Evolutionary conservation across 176 grass and related monocot species (phyloP).

Genomic region (Stipa capillata): DNA sequence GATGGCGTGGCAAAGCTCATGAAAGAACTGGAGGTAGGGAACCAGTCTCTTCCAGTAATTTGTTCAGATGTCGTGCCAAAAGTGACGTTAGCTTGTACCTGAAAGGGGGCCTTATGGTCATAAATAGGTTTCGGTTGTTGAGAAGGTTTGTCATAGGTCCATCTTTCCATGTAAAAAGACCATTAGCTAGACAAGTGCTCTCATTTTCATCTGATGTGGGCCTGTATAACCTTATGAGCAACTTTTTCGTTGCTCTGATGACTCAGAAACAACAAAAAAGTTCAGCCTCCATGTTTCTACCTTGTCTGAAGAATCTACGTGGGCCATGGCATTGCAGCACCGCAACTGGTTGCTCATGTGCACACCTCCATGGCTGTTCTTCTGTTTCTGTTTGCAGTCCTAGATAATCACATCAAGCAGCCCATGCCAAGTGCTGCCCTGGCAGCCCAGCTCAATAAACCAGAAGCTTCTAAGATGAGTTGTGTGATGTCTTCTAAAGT

Average conservation of each 20-base stretch:
- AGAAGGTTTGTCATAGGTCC: slow-evolving; percentile 8
- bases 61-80: slow-evolving; percentile 31
- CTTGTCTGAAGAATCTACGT: neutral
- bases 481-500: neutral
- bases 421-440: neutral
- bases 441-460: neutral
- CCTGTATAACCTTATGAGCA: slow-evolving; percentile 18
- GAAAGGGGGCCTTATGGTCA: slow-evolving; percentile 6
- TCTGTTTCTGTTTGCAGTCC: neutral
- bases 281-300: neutral
- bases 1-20: neutral
- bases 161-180: slow-evolving; percentile 23
- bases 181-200: slow-evolving; percentile 12
- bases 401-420: neutral
- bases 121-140: slow-evolving; percentile 19
- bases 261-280: neutral
- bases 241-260: neutral
- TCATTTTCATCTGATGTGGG: neutral
- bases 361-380: neutral
- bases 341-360: neutral
- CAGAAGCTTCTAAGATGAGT: neutral
- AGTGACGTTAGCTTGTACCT: slow-evolving; percentile 13
- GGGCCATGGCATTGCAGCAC: neutral
- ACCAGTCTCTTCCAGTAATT: slow-evolving; percentile 4
- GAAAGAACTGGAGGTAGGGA: neutral